A percentile compares a stretch with the other conserved stretches of the same genome.
Evolutionary conservation across 352 stramenopile genomes (phyloP).

Genomic region (Aphanomyces astaci): DNA sequence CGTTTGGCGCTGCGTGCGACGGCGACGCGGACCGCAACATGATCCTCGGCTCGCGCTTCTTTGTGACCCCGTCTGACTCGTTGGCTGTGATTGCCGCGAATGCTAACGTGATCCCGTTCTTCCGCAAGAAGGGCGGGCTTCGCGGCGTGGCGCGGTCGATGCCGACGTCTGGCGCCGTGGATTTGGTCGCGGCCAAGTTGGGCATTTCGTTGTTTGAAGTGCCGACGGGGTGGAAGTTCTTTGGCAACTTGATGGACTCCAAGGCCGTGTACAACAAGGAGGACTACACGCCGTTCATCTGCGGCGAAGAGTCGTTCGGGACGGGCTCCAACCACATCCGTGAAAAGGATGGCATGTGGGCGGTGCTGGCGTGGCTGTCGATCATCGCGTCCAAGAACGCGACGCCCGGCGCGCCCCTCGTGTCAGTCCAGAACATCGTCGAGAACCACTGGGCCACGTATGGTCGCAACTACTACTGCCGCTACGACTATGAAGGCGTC

Average conservation of each 20-base stretch:
- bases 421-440: conserved; percentile 95
- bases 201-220: conserved; percentile 95
- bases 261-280: conserved; percentile 92
- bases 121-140: conserved; percentile 88
- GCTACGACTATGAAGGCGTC: conserved; percentile 99
- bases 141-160: conserved; percentile 96
- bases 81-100: conserved; percentile 98
- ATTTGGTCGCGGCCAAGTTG: conserved; percentile 94
- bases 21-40: conserved; percentile 99
- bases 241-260: conserved; percentile 99
- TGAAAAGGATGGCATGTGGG: conserved; percentile 99
- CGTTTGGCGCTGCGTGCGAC: conserved; percentile 96
- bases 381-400: conserved; percentile 91
- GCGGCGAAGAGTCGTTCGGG: conserved; percentile 97
- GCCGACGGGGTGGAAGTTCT: conserved; percentile 99
- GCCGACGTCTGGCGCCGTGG: conserved; percentile 95
- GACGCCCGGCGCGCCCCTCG: conserved; percentile 75
- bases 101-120: conserved; percentile 95
- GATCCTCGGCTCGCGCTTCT: conserved; percentile 96
- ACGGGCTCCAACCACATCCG: conserved; percentile 98
- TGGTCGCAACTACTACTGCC: conserved; percentile 98
- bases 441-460: conserved; percentile 94
- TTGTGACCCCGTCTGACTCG: conserved; percentile 98
- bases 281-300: conserved; percentile 98
- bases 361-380: conserved; percentile 97